Evolutionary conservation across 176 grass and related monocot genomes (phyloP).

Genomic region (Thalia dealbata): DNA sequence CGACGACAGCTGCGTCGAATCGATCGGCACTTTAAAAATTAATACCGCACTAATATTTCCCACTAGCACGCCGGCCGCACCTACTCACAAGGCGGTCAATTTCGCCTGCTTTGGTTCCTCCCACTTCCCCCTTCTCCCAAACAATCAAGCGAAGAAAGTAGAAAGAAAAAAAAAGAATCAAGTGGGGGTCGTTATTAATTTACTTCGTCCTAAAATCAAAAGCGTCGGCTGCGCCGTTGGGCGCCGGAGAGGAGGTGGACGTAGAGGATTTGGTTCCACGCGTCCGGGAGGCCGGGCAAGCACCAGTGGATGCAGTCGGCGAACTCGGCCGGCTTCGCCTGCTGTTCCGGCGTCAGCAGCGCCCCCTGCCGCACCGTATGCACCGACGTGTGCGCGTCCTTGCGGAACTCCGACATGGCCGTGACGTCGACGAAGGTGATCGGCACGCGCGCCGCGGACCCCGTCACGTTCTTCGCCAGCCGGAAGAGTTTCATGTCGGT

Average conservation of each 20-base stretch:
- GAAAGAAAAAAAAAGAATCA: no score
- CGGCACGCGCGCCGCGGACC: slow-evolving; percentile 39
- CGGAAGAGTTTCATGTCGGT: slow-evolving; percentile 41
- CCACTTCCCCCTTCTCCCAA: no score
- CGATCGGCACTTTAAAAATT: no score
- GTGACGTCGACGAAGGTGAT: slow-evolving; percentile 64
- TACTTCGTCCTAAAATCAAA: no score
- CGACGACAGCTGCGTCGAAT: no score
- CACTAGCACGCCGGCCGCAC: no score
- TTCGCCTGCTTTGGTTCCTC: no score
- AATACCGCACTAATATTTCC: no score
- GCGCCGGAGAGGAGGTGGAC: slow-evolving; percentile 40
- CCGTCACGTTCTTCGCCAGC: slow-evolving; percentile 22
- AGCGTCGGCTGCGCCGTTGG: neutral
- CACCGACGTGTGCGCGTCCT: slow-evolving; percentile 69
- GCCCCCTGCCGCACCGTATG: slow-evolving; percentile 58
- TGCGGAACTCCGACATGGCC: slow-evolving; percentile 68
- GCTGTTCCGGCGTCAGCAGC: slow-evolving; percentile 59
- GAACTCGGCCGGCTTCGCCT: slow-evolving; percentile 42
- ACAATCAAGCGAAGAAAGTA: no score
- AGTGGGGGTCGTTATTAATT: no score
- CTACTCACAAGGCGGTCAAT: no score
- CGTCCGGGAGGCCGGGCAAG: slow-evolving; percentile 70
- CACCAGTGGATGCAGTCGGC: slow-evolving; percentile 97
- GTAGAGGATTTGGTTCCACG: slow-evolving; percentile 81